phyloP scores from a whole-genome alignment of 768 basidiomycete genomes.

The Podaxis sp. region DNA sequence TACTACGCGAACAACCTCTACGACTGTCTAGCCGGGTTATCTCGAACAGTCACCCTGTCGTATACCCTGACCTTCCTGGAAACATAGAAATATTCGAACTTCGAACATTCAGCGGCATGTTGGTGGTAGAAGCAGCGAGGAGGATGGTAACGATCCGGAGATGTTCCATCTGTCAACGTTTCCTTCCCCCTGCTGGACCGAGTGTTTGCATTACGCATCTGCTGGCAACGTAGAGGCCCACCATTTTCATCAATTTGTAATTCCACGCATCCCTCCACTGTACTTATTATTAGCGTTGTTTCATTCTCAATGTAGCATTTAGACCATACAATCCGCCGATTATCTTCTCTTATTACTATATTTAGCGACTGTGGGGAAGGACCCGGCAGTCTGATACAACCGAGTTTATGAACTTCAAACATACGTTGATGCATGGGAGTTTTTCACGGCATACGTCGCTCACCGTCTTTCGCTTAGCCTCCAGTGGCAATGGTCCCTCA shows the following conservation, averaged over 20 bases:
- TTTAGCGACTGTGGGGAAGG: background rate
- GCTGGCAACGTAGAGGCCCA: background rate
- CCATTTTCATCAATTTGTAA: background rate
- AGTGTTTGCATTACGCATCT: slow-evolving; percentile 3
- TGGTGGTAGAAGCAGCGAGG: background rate
- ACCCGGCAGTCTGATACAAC: background rate
- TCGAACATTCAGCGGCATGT: background rate
- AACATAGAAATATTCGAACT: slow-evolving; percentile 13
- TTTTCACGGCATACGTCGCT: no score
- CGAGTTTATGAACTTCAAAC: background rate
- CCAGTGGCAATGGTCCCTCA: no score
- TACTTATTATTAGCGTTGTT: background rate
- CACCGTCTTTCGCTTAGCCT: no score
- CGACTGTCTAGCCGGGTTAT: slow-evolving; percentile 3
- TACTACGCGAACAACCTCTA: slow-evolving; percentile 5
- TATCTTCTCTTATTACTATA: background rate
- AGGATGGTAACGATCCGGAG: slow-evolving; percentile 1
- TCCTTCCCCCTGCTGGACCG: slow-evolving; percentile 9
- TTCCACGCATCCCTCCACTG: background rate
- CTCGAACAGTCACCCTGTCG: background rate
- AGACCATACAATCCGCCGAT: no score
- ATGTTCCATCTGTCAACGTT: slow-evolving; percentile 3
- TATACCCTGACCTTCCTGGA: background rate
- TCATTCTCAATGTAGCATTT: background rate
- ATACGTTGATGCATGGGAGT: no score